Evolutionary conservation across 164 flowering plant species (phyloP), one percentile per base, ranked within the genome.

Genomic region (Paratinospora sagittata): DNA sequence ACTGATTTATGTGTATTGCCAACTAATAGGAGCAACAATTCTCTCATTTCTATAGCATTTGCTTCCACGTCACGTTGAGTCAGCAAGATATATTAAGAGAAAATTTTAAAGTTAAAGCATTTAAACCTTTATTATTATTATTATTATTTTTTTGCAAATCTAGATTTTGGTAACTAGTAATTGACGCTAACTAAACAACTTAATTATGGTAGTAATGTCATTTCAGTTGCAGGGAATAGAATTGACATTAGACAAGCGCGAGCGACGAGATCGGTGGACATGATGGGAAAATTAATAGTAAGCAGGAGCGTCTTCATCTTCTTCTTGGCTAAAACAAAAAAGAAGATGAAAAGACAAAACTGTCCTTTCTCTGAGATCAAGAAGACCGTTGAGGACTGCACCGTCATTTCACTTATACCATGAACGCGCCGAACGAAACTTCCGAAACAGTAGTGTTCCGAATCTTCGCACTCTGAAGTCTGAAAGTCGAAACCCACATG

Each of bases 371-470:
- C 63, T 65, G 60, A 68, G 61, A 52, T 63, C 26, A 72, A 76
- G 27, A 71, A 45, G 69, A 77, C 81, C 73, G 82, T 73, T 66
- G 62, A 75, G 80, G 79, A 68, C 65, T 41, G 24, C 27, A 11
- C 65, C 6, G 82, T 70, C 74, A 79, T 78, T 77, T 19, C 0
- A 0, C 0, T 0, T 0, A 58, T 12, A 6, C 19, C 68, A 41
- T 41, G 82, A 77, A 72, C 63, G 67, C 70, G 37, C 13, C 52
- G 13, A 6, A 33, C 66, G 52, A 57, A 13, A 45, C 68, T 76
- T 52, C 81, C 81, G 79, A 73, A 73, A 78, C 76, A 68, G 72
- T 77, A 55, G 47, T 30, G 34, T 30, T 52, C 21, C 60, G n/a
- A 17, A 17, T 7, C 23, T 52, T 55, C 61, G 26, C 61, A n/a